Conservation (phyloP, 805 yeast species). For the Saccharomyces paradoxus region DNA sequence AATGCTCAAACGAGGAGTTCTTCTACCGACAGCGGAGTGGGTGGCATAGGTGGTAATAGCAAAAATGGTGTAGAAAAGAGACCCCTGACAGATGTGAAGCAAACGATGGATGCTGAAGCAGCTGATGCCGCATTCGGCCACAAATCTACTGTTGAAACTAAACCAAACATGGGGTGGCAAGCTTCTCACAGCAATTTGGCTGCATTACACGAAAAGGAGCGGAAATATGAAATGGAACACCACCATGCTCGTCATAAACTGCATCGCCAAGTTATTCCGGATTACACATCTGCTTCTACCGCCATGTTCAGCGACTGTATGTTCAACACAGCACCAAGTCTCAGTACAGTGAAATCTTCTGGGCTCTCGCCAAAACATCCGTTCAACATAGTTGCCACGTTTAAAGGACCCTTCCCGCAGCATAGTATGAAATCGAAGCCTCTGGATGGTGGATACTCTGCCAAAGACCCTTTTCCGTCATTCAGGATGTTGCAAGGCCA, state of each 20-base stretch:
- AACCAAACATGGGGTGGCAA: not conserved
- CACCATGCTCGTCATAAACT: conserved; percentile 7
- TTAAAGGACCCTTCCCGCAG: not conserved
- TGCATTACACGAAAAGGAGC: conserved; percentile 1
- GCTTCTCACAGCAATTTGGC: not conserved
- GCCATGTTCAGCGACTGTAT: conserved; percentile 25
- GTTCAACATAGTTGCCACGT: not conserved
- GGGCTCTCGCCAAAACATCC: conserved; percentile 1
- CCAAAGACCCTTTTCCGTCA: not conserved
- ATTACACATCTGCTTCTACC: conserved; percentile 22
- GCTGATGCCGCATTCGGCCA: not conserved
- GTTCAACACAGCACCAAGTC: conserved; percentile 8
- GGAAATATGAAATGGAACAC: not conserved
- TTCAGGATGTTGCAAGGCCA: conserved; percentile 1
- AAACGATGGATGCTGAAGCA: not conserved
- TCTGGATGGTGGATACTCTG: not conserved
- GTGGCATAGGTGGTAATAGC: not conserved
- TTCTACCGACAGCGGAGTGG: not conserved
- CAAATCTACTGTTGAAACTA: not conserved
- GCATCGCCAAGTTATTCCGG: conserved; percentile 4
- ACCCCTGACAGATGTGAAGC: not conserved
- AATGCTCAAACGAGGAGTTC: not conserved
- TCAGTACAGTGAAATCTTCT: not conserved
- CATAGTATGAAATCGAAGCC: not conserved
- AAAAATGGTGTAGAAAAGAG: not conserved